Conservation (phyloP, 352 stramenopile genomes). For the Albugo laibachii region DNA sequence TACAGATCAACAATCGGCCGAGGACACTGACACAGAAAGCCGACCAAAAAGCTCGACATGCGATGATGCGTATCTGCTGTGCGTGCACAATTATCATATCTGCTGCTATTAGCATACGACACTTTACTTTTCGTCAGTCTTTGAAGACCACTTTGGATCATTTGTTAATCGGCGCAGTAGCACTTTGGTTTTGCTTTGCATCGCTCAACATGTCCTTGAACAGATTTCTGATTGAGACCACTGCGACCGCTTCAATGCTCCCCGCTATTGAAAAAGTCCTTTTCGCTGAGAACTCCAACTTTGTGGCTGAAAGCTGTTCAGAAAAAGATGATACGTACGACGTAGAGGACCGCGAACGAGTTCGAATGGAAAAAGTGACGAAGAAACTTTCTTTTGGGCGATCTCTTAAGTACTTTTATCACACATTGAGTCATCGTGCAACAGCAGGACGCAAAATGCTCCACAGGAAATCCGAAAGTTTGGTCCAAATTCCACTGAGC, state of each 20-base stretch:
- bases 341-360: conserved; percentile 62
- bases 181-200: conserved; percentile 74
- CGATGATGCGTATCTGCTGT: conserved; percentile 39
- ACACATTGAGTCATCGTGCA: conserved; percentile 21
- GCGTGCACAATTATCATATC: conserved; percentile 50
- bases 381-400: conserved; percentile 35
- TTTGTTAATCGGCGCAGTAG: conserved; percentile 40
- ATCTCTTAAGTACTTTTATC: conserved; percentile 53
- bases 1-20: conserved; percentile 34
- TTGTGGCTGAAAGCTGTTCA: conserved; percentile 2
- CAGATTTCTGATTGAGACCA: conserved; percentile 54
- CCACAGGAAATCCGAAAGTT: no score
- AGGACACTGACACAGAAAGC: conserved; percentile 63
- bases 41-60: conserved; percentile 24
- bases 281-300: conserved; percentile 10
- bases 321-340: conserved; percentile 40
- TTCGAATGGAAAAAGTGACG: conserved; percentile 48
- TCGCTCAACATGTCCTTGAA: conserved; percentile 66
- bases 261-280: conserved; percentile 52
- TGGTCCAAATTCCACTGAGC: conserved; percentile 36
- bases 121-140: conserved; percentile 43
- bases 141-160: conserved; percentile 48
- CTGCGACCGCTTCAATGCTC: conserved; percentile 48
- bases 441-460: no score
- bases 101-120: conserved; percentile 37